Percentiles rank a stretch among this genome's conserved stretches.
Conservation (phyloP, 1,139 yeast genomes). For the Geotrichum phurueaensis region DNA sequence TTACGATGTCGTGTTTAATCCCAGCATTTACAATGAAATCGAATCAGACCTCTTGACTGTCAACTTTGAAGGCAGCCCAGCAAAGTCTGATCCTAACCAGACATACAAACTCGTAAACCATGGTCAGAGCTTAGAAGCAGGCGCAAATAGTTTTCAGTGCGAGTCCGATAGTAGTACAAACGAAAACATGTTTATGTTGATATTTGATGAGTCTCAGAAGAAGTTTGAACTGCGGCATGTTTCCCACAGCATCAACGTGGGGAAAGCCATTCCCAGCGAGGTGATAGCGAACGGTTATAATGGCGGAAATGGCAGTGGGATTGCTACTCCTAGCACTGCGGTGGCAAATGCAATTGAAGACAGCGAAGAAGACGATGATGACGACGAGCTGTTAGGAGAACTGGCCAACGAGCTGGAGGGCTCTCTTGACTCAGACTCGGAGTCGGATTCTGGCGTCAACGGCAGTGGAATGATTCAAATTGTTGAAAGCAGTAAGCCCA, state of each 20-base stretch:
- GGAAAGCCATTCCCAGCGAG: not conserved
- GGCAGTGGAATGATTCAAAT: slow-evolving; percentile 10
- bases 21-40: slow-evolving; percentile 5
- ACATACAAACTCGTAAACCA: not conserved
- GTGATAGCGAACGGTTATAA: not conserved
- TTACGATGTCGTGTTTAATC: slow-evolving; percentile 5
- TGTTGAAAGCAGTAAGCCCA: slow-evolving; percentile 6
- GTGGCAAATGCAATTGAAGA: not conserved
- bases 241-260: not conserved
- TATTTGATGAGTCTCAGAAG: not conserved
- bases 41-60: slow-evolving; percentile 1
- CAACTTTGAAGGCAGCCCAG: not conserved
- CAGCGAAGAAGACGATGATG: slow-evolving; percentile 2
- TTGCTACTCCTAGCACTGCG: not conserved
- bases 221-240: not conserved
- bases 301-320: not conserved
- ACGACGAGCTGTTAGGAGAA: slow-evolving; percentile 12
- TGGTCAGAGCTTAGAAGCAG: not conserved
- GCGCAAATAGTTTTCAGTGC: not conserved
- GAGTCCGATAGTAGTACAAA: not conserved
- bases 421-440: not conserved
- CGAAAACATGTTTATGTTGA: not conserved
- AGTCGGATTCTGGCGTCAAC: slow-evolving; percentile 2
- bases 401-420: slow-evolving; percentile 12
- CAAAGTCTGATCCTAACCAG: not conserved